Evolutionary conservation across 495 filamentous ascomycete genomes (phyloP).

Genomic region (Aspergillus cristatus): DNA sequence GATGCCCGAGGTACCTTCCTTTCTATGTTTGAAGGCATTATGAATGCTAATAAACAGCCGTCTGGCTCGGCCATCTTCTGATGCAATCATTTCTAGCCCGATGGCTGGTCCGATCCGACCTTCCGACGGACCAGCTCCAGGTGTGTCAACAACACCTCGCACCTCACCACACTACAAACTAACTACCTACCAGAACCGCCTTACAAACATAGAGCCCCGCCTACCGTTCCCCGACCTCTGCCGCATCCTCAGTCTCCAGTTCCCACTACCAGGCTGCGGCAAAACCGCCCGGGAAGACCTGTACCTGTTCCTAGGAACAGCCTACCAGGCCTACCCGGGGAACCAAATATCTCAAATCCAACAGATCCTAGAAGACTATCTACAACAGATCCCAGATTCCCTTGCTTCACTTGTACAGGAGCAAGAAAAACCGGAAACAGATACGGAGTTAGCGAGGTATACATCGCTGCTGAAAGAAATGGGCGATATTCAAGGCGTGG

Average conservation of each 20-base stretch:
- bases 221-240: conserved; percentile 3
- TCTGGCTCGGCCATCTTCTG: conserved; percentile 2
- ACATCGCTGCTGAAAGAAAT: conserved; percentile 1
- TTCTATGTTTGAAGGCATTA: no score
- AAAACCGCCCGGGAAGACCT: conserved; percentile 1
- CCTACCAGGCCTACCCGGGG: neutral
- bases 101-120: neutral
- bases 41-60: no score
- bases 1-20: no score
- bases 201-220: neutral
- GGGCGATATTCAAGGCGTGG: conserved; percentile 1
- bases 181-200: neutral
- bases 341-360: neutral
- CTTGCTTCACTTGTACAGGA: neutral
- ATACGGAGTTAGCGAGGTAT: neutral
- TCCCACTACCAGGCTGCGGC: neutral
- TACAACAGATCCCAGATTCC: neutral
- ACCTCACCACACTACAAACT: neutral
- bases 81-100: neutral
- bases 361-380: neutral
- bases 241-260: conserved; percentile 1
- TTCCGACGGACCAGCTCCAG: neutral
- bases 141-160: neutral
- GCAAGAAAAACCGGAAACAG: neutral
- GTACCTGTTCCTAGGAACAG: conserved; percentile 3